phyloP scores from a whole-genome alignment of 345 rosid genomes.

The Firmiana major region DNA sequence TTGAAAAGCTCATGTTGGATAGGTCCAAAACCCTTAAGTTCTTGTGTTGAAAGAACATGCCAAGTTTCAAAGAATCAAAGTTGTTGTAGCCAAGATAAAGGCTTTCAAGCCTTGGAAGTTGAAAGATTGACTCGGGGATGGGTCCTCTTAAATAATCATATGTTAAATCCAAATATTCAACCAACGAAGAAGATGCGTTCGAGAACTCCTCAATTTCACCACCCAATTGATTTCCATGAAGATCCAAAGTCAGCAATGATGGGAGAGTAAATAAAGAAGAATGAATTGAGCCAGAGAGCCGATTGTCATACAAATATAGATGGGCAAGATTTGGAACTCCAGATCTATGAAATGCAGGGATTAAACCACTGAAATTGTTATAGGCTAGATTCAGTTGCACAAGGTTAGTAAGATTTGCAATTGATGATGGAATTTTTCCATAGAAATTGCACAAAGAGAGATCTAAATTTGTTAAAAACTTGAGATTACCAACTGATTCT shows the following conservation, averaged over 20 bases:
- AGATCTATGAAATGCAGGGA: constrained; percentile 2
- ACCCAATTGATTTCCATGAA: not conserved
- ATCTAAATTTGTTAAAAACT: not conserved
- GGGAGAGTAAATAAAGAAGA: constrained; percentile 3
- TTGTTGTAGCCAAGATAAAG: not conserved
- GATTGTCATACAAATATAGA: not conserved
- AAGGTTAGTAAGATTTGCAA: not conserved
- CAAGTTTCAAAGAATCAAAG: not conserved
- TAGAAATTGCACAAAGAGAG: not conserved
- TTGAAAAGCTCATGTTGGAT: not conserved
- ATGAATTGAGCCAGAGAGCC: not conserved
- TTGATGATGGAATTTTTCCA: not conserved
- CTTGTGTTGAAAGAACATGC: not conserved
- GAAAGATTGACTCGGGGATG: not conserved
- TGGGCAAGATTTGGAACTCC: not conserved
- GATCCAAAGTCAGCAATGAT: not conserved
- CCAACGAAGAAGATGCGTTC: not conserved
- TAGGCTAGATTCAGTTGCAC: fast-evolving
- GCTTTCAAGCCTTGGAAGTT: not conserved
- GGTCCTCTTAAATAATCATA: not conserved
- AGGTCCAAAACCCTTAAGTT: not conserved
- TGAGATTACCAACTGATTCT: not conserved
- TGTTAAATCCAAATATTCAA: not conserved
- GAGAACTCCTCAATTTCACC: not conserved
- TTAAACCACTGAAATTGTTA: not conserved